Base-by-base conservation (phyloP, 768 basidiomycete species). In the Imleria badia region DNA sequence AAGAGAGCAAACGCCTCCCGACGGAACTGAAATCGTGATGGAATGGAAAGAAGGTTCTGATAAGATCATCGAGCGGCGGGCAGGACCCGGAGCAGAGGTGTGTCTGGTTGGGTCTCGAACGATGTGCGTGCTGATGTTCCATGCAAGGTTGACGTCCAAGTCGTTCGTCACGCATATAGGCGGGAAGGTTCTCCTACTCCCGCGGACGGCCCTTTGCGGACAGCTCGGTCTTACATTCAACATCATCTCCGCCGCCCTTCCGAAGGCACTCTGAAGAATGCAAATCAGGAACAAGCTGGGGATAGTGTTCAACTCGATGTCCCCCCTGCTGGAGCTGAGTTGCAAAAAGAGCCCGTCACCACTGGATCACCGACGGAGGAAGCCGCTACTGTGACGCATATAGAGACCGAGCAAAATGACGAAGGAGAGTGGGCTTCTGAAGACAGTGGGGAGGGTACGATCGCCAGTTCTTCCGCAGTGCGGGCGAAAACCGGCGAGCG, bases 1-100 rank as follows among this genome's bases (percentile, higher is more conserved):
- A 13, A 71, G 70, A 48, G 71, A 71, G 13, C 76, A 81, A 42
- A 66, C 64, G 8, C 73, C 72, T 11, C 79, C 81, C 2, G 80
- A 84, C 55, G 79, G 81, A 17, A 67, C 58, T 2, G 77, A 72
- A 43, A 54, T 34, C 5, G 38, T 38, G 17, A 56, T 75, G 23
- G 86, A 89, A 62, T 93, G 88, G 85, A 76, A 77, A 64, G 89
- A 94, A 64, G 89, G 89, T 3, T 75, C 80, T 30, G 80, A 87
- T 65, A 75, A 76, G 31, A 67, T 94, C 42, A 74, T 91, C 30
- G 91, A 94, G 64, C 73, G 79, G 35, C 78, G 79, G 11, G 64
- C 60, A 6, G 80, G 80, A 2, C 80, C 81, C 5, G 85, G 84
- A 22, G 82, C 83, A 52, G 89, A 90, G 74, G 89, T 90, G 52